Evolutionary conservation across 768 basidiomycete species (phyloP).

Genomic region (Suillus discolor): DNA sequence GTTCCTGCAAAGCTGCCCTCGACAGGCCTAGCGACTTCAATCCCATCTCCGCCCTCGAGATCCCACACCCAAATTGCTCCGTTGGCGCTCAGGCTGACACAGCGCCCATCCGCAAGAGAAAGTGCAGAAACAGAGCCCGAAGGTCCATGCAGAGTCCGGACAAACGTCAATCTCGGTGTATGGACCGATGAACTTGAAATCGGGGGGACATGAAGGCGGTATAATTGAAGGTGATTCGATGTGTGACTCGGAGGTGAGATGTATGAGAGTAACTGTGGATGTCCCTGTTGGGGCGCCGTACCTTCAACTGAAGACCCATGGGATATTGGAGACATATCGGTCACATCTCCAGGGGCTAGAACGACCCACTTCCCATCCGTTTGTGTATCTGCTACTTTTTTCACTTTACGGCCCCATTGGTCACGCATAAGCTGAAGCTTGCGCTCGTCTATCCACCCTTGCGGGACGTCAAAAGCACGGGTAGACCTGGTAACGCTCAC

Average conservation of each 20-base stretch:
- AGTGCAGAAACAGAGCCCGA: constrained; percentile 65
- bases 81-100: constrained; percentile 71
- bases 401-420: constrained; percentile 79
- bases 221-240: constrained; percentile 66
- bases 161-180: constrained; percentile 67
- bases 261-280: constrained; percentile 17
- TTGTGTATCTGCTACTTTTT: constrained; percentile 68
- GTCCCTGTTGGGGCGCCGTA: constrained; percentile 28
- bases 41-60: constrained; percentile 56
- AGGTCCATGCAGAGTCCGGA: constrained; percentile 73
- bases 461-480: constrained; percentile 70
- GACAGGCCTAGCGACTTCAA: constrained; percentile 32
- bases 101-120: constrained; percentile 79
- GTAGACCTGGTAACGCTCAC: constrained; percentile 63
- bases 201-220: constrained; percentile 68
- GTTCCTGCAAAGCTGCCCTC: constrained; percentile 40
- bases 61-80: constrained; percentile 89
- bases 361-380: constrained; percentile 89
- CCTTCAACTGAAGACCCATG: constrained; percentile 18
- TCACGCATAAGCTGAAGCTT: constrained; percentile 66
- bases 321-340: constrained; percentile 17
- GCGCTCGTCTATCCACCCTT: constrained; percentile 69
- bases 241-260: constrained; percentile 45
- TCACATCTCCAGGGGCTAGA: constrained; percentile 58
- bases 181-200: constrained; percentile 50